These are phyloP conservation scores for Prunus yedoensis DNA, from an alignment of 331 rosid species.

Conservation along the genomic window DNA sequence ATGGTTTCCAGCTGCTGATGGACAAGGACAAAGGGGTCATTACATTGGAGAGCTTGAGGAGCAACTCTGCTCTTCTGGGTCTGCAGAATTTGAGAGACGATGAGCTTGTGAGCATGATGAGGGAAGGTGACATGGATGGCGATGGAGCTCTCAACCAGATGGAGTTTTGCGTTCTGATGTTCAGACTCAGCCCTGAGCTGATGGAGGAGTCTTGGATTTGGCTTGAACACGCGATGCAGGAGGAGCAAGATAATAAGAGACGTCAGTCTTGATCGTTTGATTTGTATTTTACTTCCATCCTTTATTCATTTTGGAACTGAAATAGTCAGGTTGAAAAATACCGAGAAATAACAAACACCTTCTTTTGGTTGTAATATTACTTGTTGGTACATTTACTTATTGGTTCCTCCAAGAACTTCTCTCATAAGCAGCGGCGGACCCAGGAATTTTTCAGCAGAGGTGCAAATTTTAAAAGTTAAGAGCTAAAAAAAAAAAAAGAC, in stretches of 20 bases:
- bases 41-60: conserved; percentile 62
- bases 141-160: conserved; percentile 74
- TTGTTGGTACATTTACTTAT: neutral
- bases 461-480: too few species aligned
- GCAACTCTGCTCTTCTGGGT: conserved; percentile 65
- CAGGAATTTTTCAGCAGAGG: too few species aligned
- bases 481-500: too few species aligned
- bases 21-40: conserved; percentile 72
- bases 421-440: too few species aligned
- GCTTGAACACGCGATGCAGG: conserved; percentile 57
- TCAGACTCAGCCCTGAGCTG: conserved; percentile 81
- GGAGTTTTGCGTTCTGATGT: conserved; percentile 95
- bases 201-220: conserved; percentile 65
- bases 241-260: conserved; percentile 19
- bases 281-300: neutral
- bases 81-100: conserved; percentile 62
- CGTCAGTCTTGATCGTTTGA: neutral
- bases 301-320: neutral
- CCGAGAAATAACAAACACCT: neutral
- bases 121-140: conserved; percentile 75
- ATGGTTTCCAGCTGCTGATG: conserved; percentile 70
- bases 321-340: neutral
- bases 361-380: neutral
- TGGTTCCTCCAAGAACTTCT: too few species aligned
- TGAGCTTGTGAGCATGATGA: conserved; percentile 70